Base-by-base conservation (phyloP, 2,329 filamentous ascomycete genomes). In the Simplicillium aogashimaense region DNA sequence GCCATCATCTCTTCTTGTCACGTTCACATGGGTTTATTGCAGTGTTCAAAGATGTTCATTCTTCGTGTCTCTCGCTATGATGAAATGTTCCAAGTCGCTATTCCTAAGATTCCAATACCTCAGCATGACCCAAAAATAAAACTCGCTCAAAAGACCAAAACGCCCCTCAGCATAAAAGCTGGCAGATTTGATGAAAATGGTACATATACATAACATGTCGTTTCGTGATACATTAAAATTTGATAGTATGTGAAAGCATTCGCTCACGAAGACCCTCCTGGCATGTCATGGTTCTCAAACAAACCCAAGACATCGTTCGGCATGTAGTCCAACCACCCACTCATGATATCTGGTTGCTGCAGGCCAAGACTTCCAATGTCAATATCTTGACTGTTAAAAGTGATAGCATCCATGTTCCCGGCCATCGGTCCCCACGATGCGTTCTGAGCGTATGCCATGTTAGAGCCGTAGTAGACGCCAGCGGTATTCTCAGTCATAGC, bases 331-430 rank as follows among this genome's bases (percentile, higher is more conserved):
- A 88, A 64, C 81, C 83, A 89, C 3, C 61, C 61, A 1, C 80
- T 77, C 68, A 83, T 76, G 60, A 86, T 74, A 34, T 86, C 81
- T 13, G 78, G 73, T n/a, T n/a, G n/a, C 2, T 66, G 63, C 31
- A 70, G 45, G 0, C 77, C 79, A 14, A 88, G 61, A 4, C 75
- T 65, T 17, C 74, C 76, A 67, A 89, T 82, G 47, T 89, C 83
- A 29, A 90, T 77, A 47, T 89, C 83, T 46, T 86, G 83, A 44
- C 77, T 82, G 54, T 86, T 78, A 47, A 89, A 85, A 45, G 83
- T 79, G 61, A 88, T 81, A 46, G 64, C 61, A 36, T 72, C 64
- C 45, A 65, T 61, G 40, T 54, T 61, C 7, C 57, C 56, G 45
- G 54, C 50, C 2, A 53, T 48, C 5, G 51, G 47, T n/a, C 45